These are phyloP conservation scores for Eleusine indica DNA, from an alignment of 176 grass and related monocot species.

Conservation along the genomic window DNA sequence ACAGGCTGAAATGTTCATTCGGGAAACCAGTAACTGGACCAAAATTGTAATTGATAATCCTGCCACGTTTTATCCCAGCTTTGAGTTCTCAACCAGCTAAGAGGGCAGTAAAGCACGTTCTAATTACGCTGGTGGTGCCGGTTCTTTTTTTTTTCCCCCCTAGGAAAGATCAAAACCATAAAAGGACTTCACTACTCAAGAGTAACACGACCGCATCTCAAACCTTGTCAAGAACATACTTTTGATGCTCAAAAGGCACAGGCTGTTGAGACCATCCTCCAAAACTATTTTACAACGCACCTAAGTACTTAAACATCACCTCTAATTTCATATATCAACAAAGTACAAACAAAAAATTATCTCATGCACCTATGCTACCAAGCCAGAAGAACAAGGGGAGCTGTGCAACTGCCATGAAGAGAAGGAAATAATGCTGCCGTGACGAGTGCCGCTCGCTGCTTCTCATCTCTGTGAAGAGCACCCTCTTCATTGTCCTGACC, in stretches of 20 bases:
- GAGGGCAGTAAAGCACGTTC: background rate
- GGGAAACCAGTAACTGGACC: no score
- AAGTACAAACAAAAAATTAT: background rate
- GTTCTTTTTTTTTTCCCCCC: background rate
- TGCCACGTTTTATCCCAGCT: background rate
- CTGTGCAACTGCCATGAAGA: conserved; percentile 77
- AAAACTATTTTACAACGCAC: conserved; percentile 21
- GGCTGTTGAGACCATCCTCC: background rate
- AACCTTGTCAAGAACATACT: background rate
- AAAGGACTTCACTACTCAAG: background rate
- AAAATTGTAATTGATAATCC: background rate
- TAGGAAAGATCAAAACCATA: background rate
- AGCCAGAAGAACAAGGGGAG: conserved; percentile 93
- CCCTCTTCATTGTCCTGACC: conserved; percentile 86
- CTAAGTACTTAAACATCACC: conserved; percentile 8
- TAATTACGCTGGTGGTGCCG: background rate
- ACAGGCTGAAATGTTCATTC: no score
- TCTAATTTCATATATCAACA: background rate
- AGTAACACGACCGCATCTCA: background rate
- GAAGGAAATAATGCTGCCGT: conserved; percentile 76
- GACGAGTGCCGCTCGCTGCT: conserved; percentile 70
- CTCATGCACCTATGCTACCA: conserved; percentile 61
- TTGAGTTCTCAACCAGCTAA: background rate
- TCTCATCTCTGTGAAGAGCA: conserved; percentile 67
- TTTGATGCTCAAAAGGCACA: conserved; percentile 4